Base-by-base conservation (phyloP, 805 yeast species). In the Debaryomyces castellii region DNA sequence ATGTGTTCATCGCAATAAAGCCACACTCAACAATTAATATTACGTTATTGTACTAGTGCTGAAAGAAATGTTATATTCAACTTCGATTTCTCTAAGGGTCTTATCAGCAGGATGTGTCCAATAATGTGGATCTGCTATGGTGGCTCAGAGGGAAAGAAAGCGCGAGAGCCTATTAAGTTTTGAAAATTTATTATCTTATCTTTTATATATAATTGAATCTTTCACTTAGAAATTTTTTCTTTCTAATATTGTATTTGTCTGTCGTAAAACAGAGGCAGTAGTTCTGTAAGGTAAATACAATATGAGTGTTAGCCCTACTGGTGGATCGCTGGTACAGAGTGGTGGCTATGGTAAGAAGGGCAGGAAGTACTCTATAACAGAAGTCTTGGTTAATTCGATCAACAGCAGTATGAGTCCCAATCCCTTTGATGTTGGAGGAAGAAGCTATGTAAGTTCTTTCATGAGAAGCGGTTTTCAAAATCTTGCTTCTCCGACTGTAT, bases 401-500 rank as follows among this genome's bases (percentile, higher is more conserved):
- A 43, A 50, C 10, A 53, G 50, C 39, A 53, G 52, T 41, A 45
- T 50, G 16, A 51, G 57, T 22, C 63, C 62, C 7, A 51, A 44
- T 16, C 54, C 65, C 0, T 69, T 69, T 50, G 77, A 72, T 16
- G 68, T 64, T 46, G 73, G 74, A 3, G 76, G 77, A 30, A 58
- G 77, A 51, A 67, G 73, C 44, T 71, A 72, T 51, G 67, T 71
- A 8, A 59, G 66, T 30, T 57, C 60, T 58, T 30, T 30, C 16
- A 30, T 16, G 14, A 30, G 34, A 30, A 30, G 11, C 20, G 16
- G 34, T 30, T 5, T 30, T 8, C 34, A 14, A 16, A 47, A 62
- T 45, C 54, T 70, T 12, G 54, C 62, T 24, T 50, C 64, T 23
- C 81, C 83, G 3, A 63, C 72, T 2, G 76, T 79, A 12, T 75